Percentiles rank a stretch among this genome's conserved stretches.
These are phyloP conservation scores for Sisymbrium irio DNA, from an alignment of 345 rosid genomes.

Conservation along the genomic window DNA sequence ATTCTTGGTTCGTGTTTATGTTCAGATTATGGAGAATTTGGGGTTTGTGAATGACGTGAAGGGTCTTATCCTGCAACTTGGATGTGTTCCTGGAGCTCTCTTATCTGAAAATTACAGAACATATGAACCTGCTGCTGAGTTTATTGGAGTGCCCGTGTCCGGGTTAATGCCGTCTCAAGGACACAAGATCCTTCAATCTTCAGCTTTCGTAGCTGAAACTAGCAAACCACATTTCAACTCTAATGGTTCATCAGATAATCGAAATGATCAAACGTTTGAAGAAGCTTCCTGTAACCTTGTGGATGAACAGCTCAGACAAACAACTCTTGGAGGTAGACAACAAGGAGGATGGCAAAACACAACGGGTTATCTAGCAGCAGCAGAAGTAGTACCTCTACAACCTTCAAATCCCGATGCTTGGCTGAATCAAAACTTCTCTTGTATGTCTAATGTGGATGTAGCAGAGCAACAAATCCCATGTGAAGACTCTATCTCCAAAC, in stretches of 20 bases:
- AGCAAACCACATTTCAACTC: constrained; percentile 47
- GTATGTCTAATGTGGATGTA: constrained; percentile 31
- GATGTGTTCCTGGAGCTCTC: constrained; percentile 72
- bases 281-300: constrained; percentile 16
- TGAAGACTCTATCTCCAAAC: constrained; percentile 41
- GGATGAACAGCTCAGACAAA: constrained; percentile 21
- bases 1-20: constrained; percentile 16
- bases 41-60: constrained; percentile 75
- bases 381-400: neutral
- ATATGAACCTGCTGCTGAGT: constrained; percentile 41
- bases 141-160: constrained; percentile 50
- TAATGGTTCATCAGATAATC: constrained; percentile 31
- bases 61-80: constrained; percentile 71
- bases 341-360: constrained; percentile 28
- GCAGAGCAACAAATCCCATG: constrained; percentile 42
- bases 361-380: neutral
- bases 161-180: constrained; percentile 35
- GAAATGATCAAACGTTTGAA: constrained; percentile 10
- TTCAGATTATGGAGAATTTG: constrained; percentile 81
- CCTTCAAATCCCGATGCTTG: constrained; percentile 45
- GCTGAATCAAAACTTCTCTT: constrained; percentile 48
- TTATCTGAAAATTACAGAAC: constrained; percentile 48
- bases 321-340: constrained; percentile 16
- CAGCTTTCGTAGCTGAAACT: constrained; percentile 33
- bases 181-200: constrained; percentile 34